Conservation (phyloP, 2,329 filamentous ascomycete genomes). For the Aspergillus sp. region DNA sequence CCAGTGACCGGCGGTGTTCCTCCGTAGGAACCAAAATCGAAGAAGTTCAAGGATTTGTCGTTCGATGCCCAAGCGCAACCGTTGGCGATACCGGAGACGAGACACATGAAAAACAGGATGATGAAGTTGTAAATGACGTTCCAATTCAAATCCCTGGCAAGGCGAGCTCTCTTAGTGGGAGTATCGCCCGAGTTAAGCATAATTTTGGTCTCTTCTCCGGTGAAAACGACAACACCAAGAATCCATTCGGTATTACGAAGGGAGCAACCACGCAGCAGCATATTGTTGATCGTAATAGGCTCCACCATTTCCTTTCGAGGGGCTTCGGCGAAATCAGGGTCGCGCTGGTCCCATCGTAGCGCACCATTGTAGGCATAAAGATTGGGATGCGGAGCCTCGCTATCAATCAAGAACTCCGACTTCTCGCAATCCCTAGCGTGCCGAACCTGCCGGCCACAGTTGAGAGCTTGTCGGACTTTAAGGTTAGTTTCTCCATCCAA, state of each 20-base stretch:
- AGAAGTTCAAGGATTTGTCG: slow-evolving; percentile 71
- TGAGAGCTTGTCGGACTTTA: slow-evolving; percentile 87
- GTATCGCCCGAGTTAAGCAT: slow-evolving; percentile 98
- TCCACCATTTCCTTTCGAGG: slow-evolving; percentile 77
- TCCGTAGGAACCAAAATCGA: slow-evolving; percentile 82
- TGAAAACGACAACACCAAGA: slow-evolving; percentile 87
- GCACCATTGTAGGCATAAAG: slow-evolving; percentile 92
- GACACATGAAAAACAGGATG: slow-evolving; percentile 83
- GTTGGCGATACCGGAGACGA: slow-evolving; percentile 78
- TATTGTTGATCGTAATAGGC: slow-evolving; percentile 89
- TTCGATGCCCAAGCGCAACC: slow-evolving; percentile 74
- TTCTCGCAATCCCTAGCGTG: slow-evolving; percentile 91
- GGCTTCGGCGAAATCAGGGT: slow-evolving; percentile 58
- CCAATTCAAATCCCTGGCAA: slow-evolving; percentile 91
- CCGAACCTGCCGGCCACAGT: slow-evolving; percentile 74
- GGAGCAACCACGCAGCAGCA: slow-evolving; percentile 88
- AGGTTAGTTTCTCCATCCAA: slow-evolving; percentile 96
- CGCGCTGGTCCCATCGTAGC: slow-evolving; percentile 75
- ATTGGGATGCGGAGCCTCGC: slow-evolving; percentile 86
- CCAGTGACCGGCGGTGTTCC: slow-evolving; percentile 71
- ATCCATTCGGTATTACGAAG: slow-evolving; percentile 95
- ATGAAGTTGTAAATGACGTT: slow-evolving; percentile 96
- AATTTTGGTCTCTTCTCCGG: slow-evolving; percentile 94
- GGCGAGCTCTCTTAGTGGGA: slow-evolving; percentile 85
- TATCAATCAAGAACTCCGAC: slow-evolving; percentile 81